Conservation (phyloP, 768 basidiomycete genomes). For the Mycena polygramma region DNA sequence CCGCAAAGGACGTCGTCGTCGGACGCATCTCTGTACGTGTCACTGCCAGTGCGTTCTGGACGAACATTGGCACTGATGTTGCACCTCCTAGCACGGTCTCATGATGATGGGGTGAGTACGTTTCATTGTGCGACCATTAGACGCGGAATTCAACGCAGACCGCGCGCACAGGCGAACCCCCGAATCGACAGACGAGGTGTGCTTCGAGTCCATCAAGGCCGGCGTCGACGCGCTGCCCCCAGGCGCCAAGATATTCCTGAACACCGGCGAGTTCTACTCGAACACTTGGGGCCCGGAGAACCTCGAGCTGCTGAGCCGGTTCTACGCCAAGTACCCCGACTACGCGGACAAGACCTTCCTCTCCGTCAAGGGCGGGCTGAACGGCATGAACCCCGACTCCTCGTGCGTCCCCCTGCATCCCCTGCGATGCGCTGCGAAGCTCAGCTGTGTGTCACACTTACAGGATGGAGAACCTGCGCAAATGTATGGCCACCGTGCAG, state of each 20-base stretch:
- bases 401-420: conserved; percentile 19
- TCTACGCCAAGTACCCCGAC: conserved; percentile 59
- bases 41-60: not conserved
- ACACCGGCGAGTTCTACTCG: conserved; percentile 39
- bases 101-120: conserved; percentile 53
- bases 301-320: conserved; percentile 62
- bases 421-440: too few species aligned
- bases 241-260: conserved; percentile 63
- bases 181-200: conserved; percentile 67
- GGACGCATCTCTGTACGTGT: conserved; percentile 20
- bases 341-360: conserved; percentile 50
- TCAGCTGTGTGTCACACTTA: not conserved
- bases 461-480: conserved; percentile 27
- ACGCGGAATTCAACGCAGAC: not conserved
- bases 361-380: conserved; percentile 46
- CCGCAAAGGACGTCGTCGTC: conserved; percentile 15
- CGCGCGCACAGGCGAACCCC: conserved; percentile 47
- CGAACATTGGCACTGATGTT: not conserved
- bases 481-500: conserved; percentile 60
- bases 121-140: not conserved
- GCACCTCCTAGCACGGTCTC: conserved; percentile 33
- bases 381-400: conserved; percentile 4
- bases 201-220: conserved; percentile 73
- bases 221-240: conserved; percentile 58
- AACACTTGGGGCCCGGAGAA: conserved; percentile 19